Evolutionary conservation across 2,329 filamentous ascomycete genomes (phyloP), one percentile per base, ranked within the genome.

Genomic region (Oidium heveae): DNA sequence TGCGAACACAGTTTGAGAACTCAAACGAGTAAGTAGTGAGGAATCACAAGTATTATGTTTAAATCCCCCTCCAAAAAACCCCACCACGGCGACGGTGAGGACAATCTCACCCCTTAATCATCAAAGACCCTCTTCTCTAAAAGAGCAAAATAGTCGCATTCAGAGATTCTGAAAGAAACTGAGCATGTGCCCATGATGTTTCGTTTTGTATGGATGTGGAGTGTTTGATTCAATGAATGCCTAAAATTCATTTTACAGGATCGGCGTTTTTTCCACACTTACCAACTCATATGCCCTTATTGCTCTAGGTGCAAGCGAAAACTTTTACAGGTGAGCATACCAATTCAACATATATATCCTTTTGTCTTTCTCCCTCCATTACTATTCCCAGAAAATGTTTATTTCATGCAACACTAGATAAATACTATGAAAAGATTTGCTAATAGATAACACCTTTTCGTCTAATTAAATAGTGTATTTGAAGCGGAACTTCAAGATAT

Each of bases 271-370:
- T 70, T 72, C 88, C 58, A 94, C 86, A 58, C 83, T 98, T 67
- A 98, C 91, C 62, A 98, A 98, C 72, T 89, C 86, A 57, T 98
- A 94, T 70, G 87, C 88, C 63, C 76, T 98, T 64, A 86, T 95
- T 63, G 88, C 89, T 60, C 79, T 94, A 61, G 91, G 91, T 66
- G 88, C 86, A 63, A 94, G 86, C 66, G 88, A 95, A 75, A 96
- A 96, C 77, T 98, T 98, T 71, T 96, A 96, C 80, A 88, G 79
- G 79, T 82, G 68, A 58, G 69, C 34, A 8, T 36, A 8, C 15
- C 7, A 36, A n/a, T n/a, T n/a, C n/a, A 36, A 36, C 8, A 36
- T 36, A 36, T 36, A 36, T 32, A 50, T 32, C 47, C 61, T 7
- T 7, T 15, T 8, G 34, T 36, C 34, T 58, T 54, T 16, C 13